Conservation (phyloP, 345 rosid species). For the Carallia brachiata region DNA sequence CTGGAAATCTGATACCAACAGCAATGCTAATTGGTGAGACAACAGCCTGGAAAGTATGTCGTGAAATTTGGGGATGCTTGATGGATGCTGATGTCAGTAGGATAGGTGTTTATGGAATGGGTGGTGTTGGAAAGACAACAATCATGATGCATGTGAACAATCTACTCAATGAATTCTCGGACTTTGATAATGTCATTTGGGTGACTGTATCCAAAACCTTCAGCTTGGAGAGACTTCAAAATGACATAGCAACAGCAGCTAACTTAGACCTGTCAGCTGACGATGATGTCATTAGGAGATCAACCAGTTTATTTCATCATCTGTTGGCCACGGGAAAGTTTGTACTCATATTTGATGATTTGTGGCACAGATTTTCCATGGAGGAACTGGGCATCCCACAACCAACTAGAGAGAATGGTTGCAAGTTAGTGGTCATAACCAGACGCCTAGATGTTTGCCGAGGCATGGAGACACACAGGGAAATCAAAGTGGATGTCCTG, state of each 20-base stretch:
- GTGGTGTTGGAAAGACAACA: constrained; percentile 21
- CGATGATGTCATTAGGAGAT: not conserved
- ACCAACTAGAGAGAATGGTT: not conserved
- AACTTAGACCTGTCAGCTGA: constrained; percentile 1
- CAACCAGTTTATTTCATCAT: not conserved
- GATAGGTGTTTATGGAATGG: constrained; percentile 17
- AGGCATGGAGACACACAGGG: constrained; percentile 6
- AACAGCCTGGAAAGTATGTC: not conserved
- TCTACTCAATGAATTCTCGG: not conserved
- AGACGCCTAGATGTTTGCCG: not conserved
- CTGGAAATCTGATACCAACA: not conserved
- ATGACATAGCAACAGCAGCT: constrained; percentile 3
- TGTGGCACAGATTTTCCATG: constrained; percentile 1
- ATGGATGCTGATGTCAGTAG: not conserved
- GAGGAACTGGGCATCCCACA: not conserved
- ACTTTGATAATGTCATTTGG: constrained; percentile 26
- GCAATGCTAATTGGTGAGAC: not conserved
- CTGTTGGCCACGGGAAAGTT: constrained; percentile 7
- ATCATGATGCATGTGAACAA: constrained; percentile 18
- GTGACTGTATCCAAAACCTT: constrained; percentile 22
- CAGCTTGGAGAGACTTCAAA: constrained; percentile 6
- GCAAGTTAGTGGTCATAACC: constrained; percentile 5
- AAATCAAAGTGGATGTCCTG: constrained; percentile 12
- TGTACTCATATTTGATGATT: constrained; percentile 11
- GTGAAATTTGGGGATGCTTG: constrained; percentile 10